Conservation (phyloP, 176 grass and related monocot genomes). For the maize (Zea mays) region Zm-B73-REFERENCE-NAM-5.0 NC_050099.1:237053001-237053500, state of each 20-base stretch:
- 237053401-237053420: conserved; percentile 2
- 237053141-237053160: conserved; percentile 54
- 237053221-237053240: conserved; percentile 55
- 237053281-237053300: conserved; percentile 32
- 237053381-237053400: conserved; percentile 27
- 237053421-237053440: background rate
- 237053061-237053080: conserved; percentile 58
- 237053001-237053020: conserved; percentile 47
- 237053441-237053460: background rate
- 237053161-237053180: conserved; percentile 58
- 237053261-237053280: conserved; percentile 40
- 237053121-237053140: conserved; percentile 57
- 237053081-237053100: conserved; percentile 34
- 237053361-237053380: no score
- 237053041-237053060: conserved; percentile 74
- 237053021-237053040: conserved; percentile 64
- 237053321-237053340: conserved; percentile 42
- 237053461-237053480: background rate
- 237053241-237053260: conserved; percentile 38
- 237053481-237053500: background rate
- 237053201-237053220: conserved; percentile 28
- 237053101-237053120: conserved; percentile 43
- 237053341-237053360: conserved; percentile 17
- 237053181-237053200: conserved; percentile 42
- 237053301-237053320: conserved; percentile 27